Base-by-base conservation (phyloP, 169 alveolate genomes). In the Hammondia hammondi region DNA sequence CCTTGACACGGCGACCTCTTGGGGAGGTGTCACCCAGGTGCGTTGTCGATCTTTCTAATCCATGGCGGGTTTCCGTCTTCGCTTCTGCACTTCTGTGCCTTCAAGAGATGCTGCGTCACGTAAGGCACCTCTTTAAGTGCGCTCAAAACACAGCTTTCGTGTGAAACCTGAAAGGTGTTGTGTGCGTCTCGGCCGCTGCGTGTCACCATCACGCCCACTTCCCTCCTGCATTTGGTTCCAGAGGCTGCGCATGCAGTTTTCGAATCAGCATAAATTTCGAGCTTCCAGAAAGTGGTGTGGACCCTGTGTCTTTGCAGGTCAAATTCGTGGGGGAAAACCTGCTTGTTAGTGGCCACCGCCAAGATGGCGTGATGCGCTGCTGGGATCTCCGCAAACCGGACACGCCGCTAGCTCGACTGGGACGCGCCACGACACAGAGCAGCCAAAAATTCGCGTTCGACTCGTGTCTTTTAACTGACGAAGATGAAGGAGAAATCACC, bases 21-120 rank as follows among this genome's bases (percentile, higher is more conserved):
- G 94, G 94, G 94, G 94, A 32, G 94, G 94, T 32, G 94, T 91
- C 91, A 91, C 94, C 32, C 94, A 91, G 72, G 94, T 88, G 35
- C 39, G 93, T 37, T 45, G 71, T 35, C 19, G 24, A 56, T 27
- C 32, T 4, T 29, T 32, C 56, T 21, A 27, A 85, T 12, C 12
- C 7, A 48, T 91, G 12, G 91, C 24, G 77, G 17, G 14, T 85
- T 3, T 12, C 61, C 61, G 19, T 7, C 61, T 14, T 52, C 10
- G 61, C 61, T 10, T 52, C 61, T 52, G 19, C 61, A 52, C 19
- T 52, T 14, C 61, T 52, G 61, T 3, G 61, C 10, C 10, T 52
- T 52, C 19, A 52, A 52, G 61, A 14, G 19, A 7, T 14, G 61
- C 19, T 1, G 24, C 3, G 61, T 14, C 19, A 14, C 61, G 61